Percentiles rank a stretch among this genome's conserved stretches.
phyloP scores from a whole-genome alignment of 2,329 filamentous ascomycete species.

The Chlorencoelia australis region DNA sequence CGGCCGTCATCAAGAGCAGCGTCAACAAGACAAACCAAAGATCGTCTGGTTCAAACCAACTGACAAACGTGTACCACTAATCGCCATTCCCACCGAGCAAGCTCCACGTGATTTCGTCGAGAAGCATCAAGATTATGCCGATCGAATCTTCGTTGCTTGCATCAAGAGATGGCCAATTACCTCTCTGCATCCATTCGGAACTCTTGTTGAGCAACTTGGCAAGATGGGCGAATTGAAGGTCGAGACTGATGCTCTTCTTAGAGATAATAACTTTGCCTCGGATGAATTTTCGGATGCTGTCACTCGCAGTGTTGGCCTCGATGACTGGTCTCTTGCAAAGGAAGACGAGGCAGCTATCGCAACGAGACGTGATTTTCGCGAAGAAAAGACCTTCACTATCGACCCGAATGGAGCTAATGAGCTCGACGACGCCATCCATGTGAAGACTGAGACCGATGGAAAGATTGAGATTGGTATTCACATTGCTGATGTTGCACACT shows the following conservation, averaged over 20 bases:
- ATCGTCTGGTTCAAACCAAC: constrained; percentile 99
- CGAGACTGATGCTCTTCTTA: constrained; percentile 90
- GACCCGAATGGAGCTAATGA: constrained; percentile 82
- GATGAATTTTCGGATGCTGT: constrained; percentile 98
- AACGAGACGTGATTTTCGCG: constrained; percentile 79
- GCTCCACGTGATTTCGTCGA: constrained; percentile 96
- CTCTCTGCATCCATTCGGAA: constrained; percentile 97
- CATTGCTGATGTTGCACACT: constrained; percentile 90
- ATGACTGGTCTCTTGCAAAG: constrained; percentile 79
- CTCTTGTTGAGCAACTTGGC: constrained; percentile 90
- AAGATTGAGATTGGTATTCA: constrained; percentile 92
- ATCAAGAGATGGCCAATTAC: constrained; percentile 99
- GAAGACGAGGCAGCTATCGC: constrained; percentile 68
- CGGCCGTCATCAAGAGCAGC: constrained; percentile 63
- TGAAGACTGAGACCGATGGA: constrained; percentile 74
- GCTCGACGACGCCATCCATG: constrained; percentile 84
- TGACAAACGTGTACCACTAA: constrained; percentile 95
- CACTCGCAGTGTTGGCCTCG: constrained; percentile 79
- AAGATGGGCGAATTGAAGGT: constrained; percentile 97
- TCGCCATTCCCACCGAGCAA: constrained; percentile 96
- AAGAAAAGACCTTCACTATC: constrained; percentile 82
- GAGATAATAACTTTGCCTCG: constrained; percentile 97
- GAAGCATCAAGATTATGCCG: constrained; percentile 94
- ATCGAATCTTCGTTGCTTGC: constrained; percentile 96
- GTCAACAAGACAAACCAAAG: constrained; percentile 93